Conservation (phyloP, 2,329 filamentous ascomycete genomes). For the Ceratocystis colombiana region DNA sequence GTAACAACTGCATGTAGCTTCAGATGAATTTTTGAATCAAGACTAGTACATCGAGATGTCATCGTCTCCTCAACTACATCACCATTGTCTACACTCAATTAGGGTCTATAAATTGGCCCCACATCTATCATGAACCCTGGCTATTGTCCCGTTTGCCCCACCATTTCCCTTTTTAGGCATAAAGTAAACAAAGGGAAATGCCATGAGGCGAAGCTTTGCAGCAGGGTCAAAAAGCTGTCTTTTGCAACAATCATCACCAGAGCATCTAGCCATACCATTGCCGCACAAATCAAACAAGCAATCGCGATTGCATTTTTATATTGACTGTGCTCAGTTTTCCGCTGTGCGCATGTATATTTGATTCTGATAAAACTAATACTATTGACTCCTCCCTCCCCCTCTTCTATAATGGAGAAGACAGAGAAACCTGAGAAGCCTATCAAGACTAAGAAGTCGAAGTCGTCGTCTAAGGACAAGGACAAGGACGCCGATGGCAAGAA, state of each 20-base stretch:
- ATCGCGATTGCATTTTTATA: neutral
- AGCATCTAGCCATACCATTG: neutral
- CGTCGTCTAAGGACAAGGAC: slow-evolving; percentile 23
- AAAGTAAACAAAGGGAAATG: slow-evolving; percentile 18
- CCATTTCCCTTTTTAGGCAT: slow-evolving; percentile 15
- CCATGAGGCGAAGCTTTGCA: slow-evolving; percentile 1
- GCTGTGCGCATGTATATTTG: too few species aligned
- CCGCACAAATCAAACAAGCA: neutral
- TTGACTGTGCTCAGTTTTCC: neutral
- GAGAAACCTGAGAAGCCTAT: slow-evolving; percentile 23
- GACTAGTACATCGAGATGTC: neutral
- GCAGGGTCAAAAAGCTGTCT: slow-evolving; percentile 8
- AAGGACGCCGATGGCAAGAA: slow-evolving; percentile 65
- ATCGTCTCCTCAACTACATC: too few species aligned
- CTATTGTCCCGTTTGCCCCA: neutral
- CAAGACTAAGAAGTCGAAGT: slow-evolving; percentile 21
- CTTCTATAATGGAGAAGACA: neutral
- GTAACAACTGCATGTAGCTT: too few species aligned
- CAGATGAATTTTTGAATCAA: too few species aligned
- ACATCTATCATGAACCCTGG: neutral
- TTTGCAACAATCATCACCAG: neutral
- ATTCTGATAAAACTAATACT: neutral
- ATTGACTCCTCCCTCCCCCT: neutral
- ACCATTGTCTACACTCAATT: neutral
- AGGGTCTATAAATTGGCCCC: neutral